These are phyloP conservation scores for Boechera retrofracta DNA, from an alignment of 345 rosid species.

Conservation along the genomic window DNA sequence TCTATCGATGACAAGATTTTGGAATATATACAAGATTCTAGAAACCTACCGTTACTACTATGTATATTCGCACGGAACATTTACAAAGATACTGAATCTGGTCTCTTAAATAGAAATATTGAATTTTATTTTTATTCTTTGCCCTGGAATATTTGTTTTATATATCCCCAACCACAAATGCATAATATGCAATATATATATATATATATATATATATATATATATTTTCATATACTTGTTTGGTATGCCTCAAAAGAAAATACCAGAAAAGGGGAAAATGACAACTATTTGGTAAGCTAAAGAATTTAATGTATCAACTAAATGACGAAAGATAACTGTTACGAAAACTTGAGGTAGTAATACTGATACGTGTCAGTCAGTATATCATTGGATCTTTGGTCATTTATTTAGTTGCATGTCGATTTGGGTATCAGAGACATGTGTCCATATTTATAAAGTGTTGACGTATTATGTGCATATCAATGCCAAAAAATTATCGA, in stretches of 20 bases:
- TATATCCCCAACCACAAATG: slow-evolving; percentile 21
- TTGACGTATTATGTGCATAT: slow-evolving; percentile 20
- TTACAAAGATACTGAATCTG: slow-evolving; percentile 23
- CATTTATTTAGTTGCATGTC: slow-evolving; percentile 36
- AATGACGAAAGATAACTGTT: neutral
- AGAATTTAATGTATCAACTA: slow-evolving; percentile 7
- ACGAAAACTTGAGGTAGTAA: neutral
- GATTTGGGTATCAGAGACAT: neutral
- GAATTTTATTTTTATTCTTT: neutral
- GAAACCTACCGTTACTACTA: slow-evolving; percentile 12
- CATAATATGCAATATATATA: neutral
- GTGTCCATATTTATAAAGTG: slow-evolving; percentile 7
- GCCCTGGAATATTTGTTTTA: neutral
- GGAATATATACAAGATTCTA: slow-evolving; percentile 11
- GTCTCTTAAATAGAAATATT: neutral
- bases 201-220: neutral
- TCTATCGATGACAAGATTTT: slow-evolving; percentile 10
- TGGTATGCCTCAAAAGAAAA: slow-evolving; percentile 14
- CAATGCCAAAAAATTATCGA: slow-evolving; percentile 22
- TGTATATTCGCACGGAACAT: neutral
- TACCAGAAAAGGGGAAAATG: slow-evolving; percentile 17
- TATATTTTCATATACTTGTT: slow-evolving; percentile 12
- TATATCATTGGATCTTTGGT: neutral
- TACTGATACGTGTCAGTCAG: slow-evolving; percentile 16
- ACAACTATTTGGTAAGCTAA: slow-evolving; percentile 25